Percentiles rank a stretch among this genome's conserved stretches.
These are phyloP conservation scores for Gossypium turneri DNA, from an alignment of 345 rosid species.

Conservation along the genomic window DNA sequence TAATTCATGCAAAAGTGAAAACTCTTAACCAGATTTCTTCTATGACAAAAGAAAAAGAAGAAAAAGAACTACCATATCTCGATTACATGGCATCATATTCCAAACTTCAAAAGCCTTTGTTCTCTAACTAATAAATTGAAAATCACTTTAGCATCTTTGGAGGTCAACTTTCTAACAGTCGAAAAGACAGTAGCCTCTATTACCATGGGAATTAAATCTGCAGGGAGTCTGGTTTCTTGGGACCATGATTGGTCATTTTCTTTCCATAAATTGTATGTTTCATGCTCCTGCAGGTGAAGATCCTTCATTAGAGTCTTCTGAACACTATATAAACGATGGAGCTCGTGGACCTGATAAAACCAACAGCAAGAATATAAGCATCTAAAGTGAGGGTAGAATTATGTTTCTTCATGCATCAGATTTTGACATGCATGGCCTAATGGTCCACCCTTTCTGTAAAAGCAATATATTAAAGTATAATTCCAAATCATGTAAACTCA, in stretches of 20 bases:
- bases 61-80: not conserved
- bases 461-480: not conserved
- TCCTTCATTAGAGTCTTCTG: slow-evolving; percentile 41
- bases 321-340: slow-evolving; percentile 31
- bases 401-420: too few relatives aligned
- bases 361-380: too few relatives aligned
- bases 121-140: not conserved
- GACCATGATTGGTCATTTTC: slow-evolving; percentile 18
- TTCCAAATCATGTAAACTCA: not conserved
- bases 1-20: not conserved
- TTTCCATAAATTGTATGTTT: slow-evolving; percentile 22
- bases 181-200: not conserved
- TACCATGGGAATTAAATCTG: slow-evolving; percentile 23
- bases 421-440: too few relatives aligned
- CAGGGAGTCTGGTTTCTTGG: slow-evolving; percentile 19
- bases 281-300: slow-evolving; percentile 17
- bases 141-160: not conserved
- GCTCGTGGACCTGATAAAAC: too few relatives aligned
- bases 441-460: not conserved
- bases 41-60: too few relatives aligned
- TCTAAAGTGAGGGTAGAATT: too few relatives aligned
- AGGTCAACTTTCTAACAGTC: not conserved
- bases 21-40: not conserved
- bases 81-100: not conserved
- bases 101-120: not conserved